A percentile compares a stretch with the other conserved stretches of the same genome.
These are phyloP conservation scores for Aspergillus taichungensis DNA, from an alignment of 495 filamentous ascomycete genomes.

Conservation along the genomic window DNA sequence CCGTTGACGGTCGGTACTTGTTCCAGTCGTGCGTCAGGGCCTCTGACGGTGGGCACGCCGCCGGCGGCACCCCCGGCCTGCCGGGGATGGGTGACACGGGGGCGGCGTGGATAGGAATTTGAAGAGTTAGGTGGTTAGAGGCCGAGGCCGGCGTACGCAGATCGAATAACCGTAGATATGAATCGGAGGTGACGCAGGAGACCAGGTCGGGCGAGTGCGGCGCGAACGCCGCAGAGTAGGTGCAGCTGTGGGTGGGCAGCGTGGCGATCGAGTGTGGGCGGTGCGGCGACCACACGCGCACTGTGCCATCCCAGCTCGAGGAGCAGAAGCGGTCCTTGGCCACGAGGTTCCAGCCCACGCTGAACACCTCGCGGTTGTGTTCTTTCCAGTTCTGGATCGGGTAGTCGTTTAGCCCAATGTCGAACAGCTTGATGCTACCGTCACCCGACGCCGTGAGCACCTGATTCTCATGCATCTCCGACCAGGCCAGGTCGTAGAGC, in stretches of 20 bases:
- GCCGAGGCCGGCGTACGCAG: slow-evolving; percentile 72
- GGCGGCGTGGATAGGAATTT: slow-evolving; percentile 68
- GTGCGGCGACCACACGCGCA: slow-evolving; percentile 85
- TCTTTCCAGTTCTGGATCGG: slow-evolving; percentile 84
- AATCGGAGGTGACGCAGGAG: slow-evolving; percentile 76
- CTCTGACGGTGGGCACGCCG: slow-evolving; percentile 51
- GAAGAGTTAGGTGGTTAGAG: slow-evolving; percentile 69
- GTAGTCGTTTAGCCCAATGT: slow-evolving; percentile 65
- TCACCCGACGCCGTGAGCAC: slow-evolving; percentile 80
- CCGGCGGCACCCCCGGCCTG: slow-evolving; percentile 24
- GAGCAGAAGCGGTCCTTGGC: slow-evolving; percentile 86
- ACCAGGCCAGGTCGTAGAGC: slow-evolving; percentile 89
- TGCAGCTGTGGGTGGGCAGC: slow-evolving; percentile 82
- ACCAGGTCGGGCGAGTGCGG: slow-evolving; percentile 72
- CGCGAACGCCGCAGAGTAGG: slow-evolving; percentile 75
- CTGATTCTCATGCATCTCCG: slow-evolving; percentile 91
- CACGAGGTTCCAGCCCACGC: slow-evolving; percentile 82
- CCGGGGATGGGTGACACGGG: slow-evolving; percentile 35
- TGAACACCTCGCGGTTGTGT: slow-evolving; percentile 85
- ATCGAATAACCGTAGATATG: slow-evolving; percentile 81
- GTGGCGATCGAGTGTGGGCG: slow-evolving; percentile 64
- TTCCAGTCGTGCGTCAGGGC: slow-evolving; percentile 97
- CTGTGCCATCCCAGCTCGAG: slow-evolving; percentile 85
- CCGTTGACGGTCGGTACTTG: slow-evolving; percentile 76
- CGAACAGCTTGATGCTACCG: slow-evolving; percentile 90